These are phyloP conservation scores for Dryas octopetala DNA, from an alignment of 306 rosid genomes.

Conservation along the genomic window DNA sequence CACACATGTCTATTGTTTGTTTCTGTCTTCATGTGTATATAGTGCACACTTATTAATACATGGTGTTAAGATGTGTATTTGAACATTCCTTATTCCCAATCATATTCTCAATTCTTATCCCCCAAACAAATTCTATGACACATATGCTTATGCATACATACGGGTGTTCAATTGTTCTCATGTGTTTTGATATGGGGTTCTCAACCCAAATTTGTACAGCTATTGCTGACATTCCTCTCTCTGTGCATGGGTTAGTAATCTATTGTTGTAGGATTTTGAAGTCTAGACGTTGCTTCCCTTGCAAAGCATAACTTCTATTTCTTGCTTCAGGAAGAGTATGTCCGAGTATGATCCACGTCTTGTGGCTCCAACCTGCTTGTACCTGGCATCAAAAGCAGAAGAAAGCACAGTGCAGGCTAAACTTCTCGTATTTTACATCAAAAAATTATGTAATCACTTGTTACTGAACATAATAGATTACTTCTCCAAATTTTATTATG, in stretches of 20 bases:
- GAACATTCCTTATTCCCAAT: neutral
- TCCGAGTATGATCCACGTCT: constrained; percentile 87
- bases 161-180: neutral
- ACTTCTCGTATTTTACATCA: constrained; percentile 73
- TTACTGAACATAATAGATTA: constrained; percentile 9
- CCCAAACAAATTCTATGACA: neutral
- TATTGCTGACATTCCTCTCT: neutral
- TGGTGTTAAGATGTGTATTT: neutral
- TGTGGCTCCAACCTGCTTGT: constrained; percentile 92
- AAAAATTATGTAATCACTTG: constrained; percentile 51
- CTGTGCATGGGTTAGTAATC: neutral
- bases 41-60: neutral
- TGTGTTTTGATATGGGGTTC: neutral
- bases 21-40: neutral
- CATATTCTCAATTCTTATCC: neutral
- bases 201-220: neutral
- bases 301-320: constrained; percentile 3
- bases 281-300: constrained; percentile 4
- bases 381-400: constrained; percentile 91
- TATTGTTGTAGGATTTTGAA: neutral
- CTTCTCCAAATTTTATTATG: constrained; percentile 8
- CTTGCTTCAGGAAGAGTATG: constrained; percentile 75
- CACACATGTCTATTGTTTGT: neutral
- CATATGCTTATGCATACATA: neutral
- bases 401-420: constrained; percentile 93